Evolutionary conservation across 78 protist genomes (phyloP).

Genomic region (Guillardia theta): DNA sequence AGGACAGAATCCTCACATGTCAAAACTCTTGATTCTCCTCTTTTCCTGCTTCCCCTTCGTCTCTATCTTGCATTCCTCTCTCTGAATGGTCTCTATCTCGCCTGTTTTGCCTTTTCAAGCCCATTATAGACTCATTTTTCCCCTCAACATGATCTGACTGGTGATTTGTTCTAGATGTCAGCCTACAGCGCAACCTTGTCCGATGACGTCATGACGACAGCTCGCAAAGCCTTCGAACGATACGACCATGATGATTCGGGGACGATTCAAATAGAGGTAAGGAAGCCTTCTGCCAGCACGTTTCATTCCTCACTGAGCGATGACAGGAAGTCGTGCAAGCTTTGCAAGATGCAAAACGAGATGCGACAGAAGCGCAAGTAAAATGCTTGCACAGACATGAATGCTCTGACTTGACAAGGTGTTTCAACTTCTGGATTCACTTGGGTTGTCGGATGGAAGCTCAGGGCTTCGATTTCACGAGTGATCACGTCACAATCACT

Average conservation of each 20-base stretch:
- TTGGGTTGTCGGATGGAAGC: neutral
- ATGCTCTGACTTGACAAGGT: neutral
- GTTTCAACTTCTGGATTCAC: neutral
- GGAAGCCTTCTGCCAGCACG: neutral
- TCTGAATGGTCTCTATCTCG: too few species aligned
- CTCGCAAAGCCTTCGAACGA: neutral
- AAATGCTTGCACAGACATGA: neutral
- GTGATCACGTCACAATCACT: neutral
- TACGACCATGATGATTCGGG: neutral
- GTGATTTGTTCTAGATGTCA: too few species aligned
- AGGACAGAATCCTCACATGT: too few species aligned
- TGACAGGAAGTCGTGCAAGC: neutral
- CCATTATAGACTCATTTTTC: too few species aligned
- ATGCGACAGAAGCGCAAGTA: neutral
- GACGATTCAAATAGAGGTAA: slow-evolving; percentile 1
- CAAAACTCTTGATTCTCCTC: too few species aligned
- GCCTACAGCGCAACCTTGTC: neutral
- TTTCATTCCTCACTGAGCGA: neutral
- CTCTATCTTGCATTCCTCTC: too few species aligned
- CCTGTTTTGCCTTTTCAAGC: too few species aligned
- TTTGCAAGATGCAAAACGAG: neutral
- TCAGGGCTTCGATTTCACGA: neutral
- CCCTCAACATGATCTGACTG: too few species aligned
- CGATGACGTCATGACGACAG: neutral
- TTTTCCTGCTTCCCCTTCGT: too few species aligned